Evolutionary conservation across 805 yeast genomes (phyloP), one percentile per base, ranked within the genome.

Genomic region (Ascoidea rubescens): DNA sequence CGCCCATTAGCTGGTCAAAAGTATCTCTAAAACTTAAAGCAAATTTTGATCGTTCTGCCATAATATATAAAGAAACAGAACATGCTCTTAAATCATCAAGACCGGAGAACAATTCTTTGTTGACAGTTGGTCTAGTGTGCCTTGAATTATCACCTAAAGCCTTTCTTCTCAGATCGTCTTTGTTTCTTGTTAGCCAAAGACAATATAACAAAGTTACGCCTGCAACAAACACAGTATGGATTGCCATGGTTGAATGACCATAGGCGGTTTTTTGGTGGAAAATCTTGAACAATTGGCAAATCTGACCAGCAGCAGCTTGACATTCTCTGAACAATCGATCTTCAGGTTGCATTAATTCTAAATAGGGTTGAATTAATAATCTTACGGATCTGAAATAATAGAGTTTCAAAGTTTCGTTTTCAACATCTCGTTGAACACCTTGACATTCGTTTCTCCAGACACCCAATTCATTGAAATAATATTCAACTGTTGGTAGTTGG

Each of bases 241-340:
- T 79, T 10, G 84, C 81, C 37, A 82, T 73, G 0, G 82, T 79
- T 0, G 85, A 78, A 59, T 79, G 84, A 3, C 86, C 86, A 51
- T 70, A 68, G 1, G 76, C 77, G 0, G 84, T 78, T 57, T 74
- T 77, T 59, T 79, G 80, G 62, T 79, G 84, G 61, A 78, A 80
- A 12, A 75, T 79, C 56, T 80, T 78, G 61, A 79, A 78, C 31
- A 80, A 67, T 57, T 78, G 84, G 59, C 86, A 80, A 45, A 81
- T 77, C 60, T 79, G 83, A 31, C 86, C 87, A 0, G 86, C 84
- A 30, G 84, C 85, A 1, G 82, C 82, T 60, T 80, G 86, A 62
- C 87, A 81, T 62, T 80, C 84, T 51, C 74, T 70, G 61, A 81
- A 80, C 33, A 81, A 64, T 48, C 76, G 68, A 60, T 79, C 81